These are phyloP conservation scores for Termitomyces bulborhizus DNA, from an alignment of 768 basidiomycete genomes.

Conservation along the genomic window DNA sequence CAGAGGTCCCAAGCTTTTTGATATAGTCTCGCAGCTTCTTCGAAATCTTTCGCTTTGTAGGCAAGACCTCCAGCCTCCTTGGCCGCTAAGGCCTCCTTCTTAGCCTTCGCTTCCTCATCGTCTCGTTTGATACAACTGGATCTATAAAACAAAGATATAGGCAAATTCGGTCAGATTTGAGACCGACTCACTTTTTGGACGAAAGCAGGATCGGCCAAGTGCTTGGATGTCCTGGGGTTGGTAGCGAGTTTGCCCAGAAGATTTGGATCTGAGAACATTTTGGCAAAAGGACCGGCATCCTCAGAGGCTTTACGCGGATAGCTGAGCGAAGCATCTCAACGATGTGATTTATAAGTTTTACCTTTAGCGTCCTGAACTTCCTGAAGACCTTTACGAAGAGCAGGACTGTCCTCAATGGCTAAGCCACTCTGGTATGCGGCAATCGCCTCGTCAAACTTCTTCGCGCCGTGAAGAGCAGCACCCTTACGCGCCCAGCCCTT, in stretches of 20 bases:
- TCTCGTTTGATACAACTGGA: constrained; percentile 65
- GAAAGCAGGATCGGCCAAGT: constrained; percentile 81
- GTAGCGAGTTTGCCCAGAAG: constrained; percentile 76
- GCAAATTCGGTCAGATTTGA: not conserved
- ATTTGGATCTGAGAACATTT: constrained; percentile 81
- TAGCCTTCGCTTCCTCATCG: constrained; percentile 63
- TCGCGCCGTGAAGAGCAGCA: constrained; percentile 83
- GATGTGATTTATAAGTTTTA: constrained; percentile 15
- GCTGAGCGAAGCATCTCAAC: not conserved
- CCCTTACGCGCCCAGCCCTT: constrained; percentile 93
- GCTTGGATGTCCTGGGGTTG: constrained; percentile 81
- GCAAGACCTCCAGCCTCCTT: constrained; percentile 75
- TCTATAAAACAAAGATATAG: constrained; percentile 25
- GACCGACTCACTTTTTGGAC: constrained; percentile 49
- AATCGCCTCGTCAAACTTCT: constrained; percentile 78
- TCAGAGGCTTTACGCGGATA: constrained; percentile 9
- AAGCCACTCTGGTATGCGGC: constrained; percentile 78
- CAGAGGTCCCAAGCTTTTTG: constrained; percentile 87
- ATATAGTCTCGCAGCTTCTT: constrained; percentile 69
- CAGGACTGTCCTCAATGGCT: constrained; percentile 75
- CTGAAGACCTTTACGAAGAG: constrained; percentile 79
- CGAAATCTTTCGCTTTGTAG: constrained; percentile 85
- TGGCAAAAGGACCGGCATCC: constrained; percentile 45
- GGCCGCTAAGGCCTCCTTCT: constrained; percentile 71
- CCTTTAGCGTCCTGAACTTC: constrained; percentile 87